Conservation (phyloP, 78 protist species). For the slime mould (Dictyostelium discoideum) region dicty_2.7 NC_007089.4:1716001-1716500, state of each 20-base stretch:
- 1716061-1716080: not conserved
- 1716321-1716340: conserved; percentile 13
- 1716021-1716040: not conserved
- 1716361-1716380: conserved; percentile 20
- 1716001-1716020: conserved; percentile 2
- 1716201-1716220: not conserved
- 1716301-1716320: conserved; percentile 59
- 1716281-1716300: conserved; percentile 52
- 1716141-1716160: not conserved
- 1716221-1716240: not conserved
- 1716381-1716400: conserved; percentile 19
- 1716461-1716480: not conserved
- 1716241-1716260: not conserved
- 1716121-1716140: not conserved
- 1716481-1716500: not conserved
- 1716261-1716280: not conserved
- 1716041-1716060: not conserved
- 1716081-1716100: not conserved
- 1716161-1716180: conserved; percentile 13
- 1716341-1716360: conserved; percentile 3
- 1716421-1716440: conserved; percentile 31
- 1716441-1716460: conserved; percentile 45
- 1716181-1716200: not conserved
- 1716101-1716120: not conserved
- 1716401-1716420: conserved; percentile 34